These are phyloP conservation scores for Naganishia kalamii DNA, from an alignment of 768 basidiomycete species.

Conservation along the genomic window DNA sequence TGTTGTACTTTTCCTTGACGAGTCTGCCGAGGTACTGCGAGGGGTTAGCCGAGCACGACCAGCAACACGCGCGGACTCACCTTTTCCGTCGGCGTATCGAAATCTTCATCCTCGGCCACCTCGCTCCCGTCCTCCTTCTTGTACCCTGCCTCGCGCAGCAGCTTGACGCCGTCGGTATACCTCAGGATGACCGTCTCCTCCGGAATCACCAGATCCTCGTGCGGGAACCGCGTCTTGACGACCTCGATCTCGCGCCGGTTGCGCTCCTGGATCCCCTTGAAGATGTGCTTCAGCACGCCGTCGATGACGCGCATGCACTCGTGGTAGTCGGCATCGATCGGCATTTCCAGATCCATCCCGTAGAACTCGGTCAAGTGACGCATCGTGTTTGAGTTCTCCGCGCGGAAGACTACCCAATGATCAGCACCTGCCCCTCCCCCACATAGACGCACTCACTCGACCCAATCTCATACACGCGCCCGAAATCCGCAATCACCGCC, in stretches of 20 bases:
- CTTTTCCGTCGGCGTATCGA: slow-evolving; percentile 93
- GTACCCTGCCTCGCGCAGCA: slow-evolving; percentile 70
- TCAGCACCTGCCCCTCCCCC: not conserved
- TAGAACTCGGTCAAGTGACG: slow-evolving; percentile 96
- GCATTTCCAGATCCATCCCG: slow-evolving; percentile 95
- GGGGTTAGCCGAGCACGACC: no score
- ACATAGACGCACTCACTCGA: slow-evolving; percentile 34
- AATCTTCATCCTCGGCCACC: slow-evolving; percentile 71
- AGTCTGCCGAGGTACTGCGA: slow-evolving; percentile 74
- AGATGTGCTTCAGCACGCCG: slow-evolving; percentile 71
- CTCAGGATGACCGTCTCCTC: slow-evolving; percentile 76
- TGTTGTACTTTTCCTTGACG: slow-evolving; percentile 83
- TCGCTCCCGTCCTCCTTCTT: slow-evolving; percentile 34
- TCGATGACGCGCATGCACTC: slow-evolving; percentile 87
- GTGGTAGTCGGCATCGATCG: slow-evolving; percentile 91
- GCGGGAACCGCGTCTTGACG: slow-evolving; percentile 76
- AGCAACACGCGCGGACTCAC: no score
- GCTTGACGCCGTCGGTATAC: slow-evolving; percentile 75
- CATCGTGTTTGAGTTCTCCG: slow-evolving; percentile 90
- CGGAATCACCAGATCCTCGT: slow-evolving; percentile 85
- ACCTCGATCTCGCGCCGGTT: slow-evolving; percentile 72
- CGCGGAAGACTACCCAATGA: slow-evolving; percentile 69
- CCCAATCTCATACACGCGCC: slow-evolving; percentile 91
- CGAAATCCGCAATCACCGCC: slow-evolving; percentile 94
- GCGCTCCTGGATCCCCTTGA: slow-evolving; percentile 66